Base-by-base conservation (phyloP, 495 filamentous ascomycete species). In the Aspergillus leporis region DNA sequence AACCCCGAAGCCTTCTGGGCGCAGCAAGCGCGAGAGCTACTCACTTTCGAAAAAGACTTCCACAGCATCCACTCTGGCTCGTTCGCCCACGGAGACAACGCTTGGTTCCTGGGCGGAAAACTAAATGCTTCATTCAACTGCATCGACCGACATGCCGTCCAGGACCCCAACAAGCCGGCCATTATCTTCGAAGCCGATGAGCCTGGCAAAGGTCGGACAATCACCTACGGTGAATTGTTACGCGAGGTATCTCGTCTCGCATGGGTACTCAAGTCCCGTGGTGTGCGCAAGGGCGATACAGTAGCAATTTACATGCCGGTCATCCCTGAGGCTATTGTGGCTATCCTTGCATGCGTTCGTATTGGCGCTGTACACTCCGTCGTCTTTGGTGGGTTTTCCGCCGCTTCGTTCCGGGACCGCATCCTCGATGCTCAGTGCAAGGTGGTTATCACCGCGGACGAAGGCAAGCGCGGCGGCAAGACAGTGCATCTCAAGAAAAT, bases 141-240 rank as follows among this genome's bases (percentile, higher is more conserved):
- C 70, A 89, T 99, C 54, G 94, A 99, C 67, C 90, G 94, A 60
- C 94, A 97, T 74, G 94, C 93, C 12, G 81, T 93, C 78, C 92
- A 92, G 76, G 83, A 96, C 77, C 95, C 95, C 19, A 78, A 97
- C 75, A 90, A 85, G 79, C 84, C 92, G 40, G 94, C 94, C 65
- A 95, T 99, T 74, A 97, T 98, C 81, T 99, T 97, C 78, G 94
- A 99, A 75, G 94, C 92, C 52, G 95, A 98, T 66, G 94, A 98
- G 75, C 87, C 88, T 25, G 82, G 77, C 46, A 88, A 96, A 64
- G 93, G 95, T 65, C 91, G 94, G 53, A 91, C 78, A 22, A 88
- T 98, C 67, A 94, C 91, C 61, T 99, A 98, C 66, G 85, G 88
- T 66, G 92, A 99, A 84, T 86, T 99, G 51, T 85, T 98, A 45